These are phyloP conservation scores for Suillus lakei DNA, from an alignment of 768 basidiomycete species.

Conservation along the genomic window DNA sequence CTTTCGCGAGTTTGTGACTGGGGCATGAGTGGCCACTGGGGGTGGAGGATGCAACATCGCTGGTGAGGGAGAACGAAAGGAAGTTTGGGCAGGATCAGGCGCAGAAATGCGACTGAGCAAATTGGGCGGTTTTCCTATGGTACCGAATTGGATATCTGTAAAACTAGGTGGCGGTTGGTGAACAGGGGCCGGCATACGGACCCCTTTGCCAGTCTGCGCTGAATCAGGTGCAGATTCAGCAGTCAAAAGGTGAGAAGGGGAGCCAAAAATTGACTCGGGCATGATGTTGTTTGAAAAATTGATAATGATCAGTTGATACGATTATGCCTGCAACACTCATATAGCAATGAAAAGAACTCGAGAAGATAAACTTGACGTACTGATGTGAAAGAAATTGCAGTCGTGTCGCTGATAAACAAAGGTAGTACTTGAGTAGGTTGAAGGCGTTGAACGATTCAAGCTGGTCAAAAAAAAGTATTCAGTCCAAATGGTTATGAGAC, in stretches of 20 bases:
- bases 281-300: constrained; percentile 15
- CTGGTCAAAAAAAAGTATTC: background rate
- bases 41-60: constrained; percentile 18
- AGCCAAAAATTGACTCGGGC: constrained; percentile 35
- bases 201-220: background rate
- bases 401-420: background rate
- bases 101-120: constrained; percentile 56
- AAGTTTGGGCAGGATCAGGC: constrained; percentile 28
- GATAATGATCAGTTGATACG: background rate
- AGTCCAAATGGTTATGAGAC: background rate
- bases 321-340: background rate
- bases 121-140: constrained; percentile 58
- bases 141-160: constrained; percentile 51
- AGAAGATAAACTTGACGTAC: background rate
- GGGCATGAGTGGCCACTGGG: background rate
- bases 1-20: background rate
- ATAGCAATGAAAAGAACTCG: background rate
- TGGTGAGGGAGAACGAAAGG: constrained; percentile 35
- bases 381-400: background rate
- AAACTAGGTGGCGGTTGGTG: constrained; percentile 28
- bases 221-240: background rate
- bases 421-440: background rate
- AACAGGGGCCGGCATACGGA: constrained; percentile 18
- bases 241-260: constrained; percentile 28
- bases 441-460: background rate